Evolutionary conservation across 108 stramenopile species (phyloP).

Genomic region (Aureococcus anophagefferens): DNA sequence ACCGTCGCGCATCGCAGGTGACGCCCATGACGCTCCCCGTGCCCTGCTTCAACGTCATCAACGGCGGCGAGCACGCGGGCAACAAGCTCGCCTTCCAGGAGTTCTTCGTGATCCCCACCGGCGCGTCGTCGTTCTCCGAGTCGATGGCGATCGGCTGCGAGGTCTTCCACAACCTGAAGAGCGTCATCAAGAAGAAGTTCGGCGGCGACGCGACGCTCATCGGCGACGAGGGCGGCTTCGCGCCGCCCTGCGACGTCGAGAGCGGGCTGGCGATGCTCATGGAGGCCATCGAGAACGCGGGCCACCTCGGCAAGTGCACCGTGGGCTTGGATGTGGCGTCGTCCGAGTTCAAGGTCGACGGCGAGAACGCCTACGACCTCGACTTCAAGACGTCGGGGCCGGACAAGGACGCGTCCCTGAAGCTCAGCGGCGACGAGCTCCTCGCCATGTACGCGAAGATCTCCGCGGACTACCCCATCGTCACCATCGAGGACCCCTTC

Average conservation of each 20-base stretch:
- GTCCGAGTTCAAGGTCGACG: slow-evolving; percentile 90
- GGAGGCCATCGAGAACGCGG: slow-evolving; percentile 87
- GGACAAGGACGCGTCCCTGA: slow-evolving; percentile 65
- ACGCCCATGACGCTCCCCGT: slow-evolving; percentile 84
- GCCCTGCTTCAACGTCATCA: slow-evolving; percentile 99
- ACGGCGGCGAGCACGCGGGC: slow-evolving; percentile 98
- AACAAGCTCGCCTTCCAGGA: slow-evolving; percentile 98
- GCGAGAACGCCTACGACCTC: slow-evolving; percentile 90
- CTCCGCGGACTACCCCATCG: slow-evolving; percentile 84
- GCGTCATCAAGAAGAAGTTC: slow-evolving; percentile 93
- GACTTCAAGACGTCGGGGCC: slow-evolving; percentile 83
- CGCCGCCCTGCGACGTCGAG: slow-evolving; percentile 83
- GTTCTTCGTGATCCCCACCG: slow-evolving; percentile 99
- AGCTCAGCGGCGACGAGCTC: slow-evolving; percentile 82
- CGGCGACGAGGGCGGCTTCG: slow-evolving; percentile 99
- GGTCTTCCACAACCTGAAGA: slow-evolving; percentile 94
- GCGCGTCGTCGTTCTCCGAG: slow-evolving; percentile 81
- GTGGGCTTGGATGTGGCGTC: slow-evolving; percentile 97
- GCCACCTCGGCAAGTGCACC: slow-evolving; percentile 86
- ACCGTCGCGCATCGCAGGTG: too few relatives aligned
- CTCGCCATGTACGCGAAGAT: slow-evolving; percentile 85
- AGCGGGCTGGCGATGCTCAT: slow-evolving; percentile 92
- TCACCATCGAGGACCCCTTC: slow-evolving; percentile 99
- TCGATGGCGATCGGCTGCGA: slow-evolving; percentile 96
- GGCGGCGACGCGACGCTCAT: slow-evolving; percentile 92